Evolutionary conservation across 371 early-diverging fungal species (phyloP).

Genomic region (Mortierella sp.): DNA sequence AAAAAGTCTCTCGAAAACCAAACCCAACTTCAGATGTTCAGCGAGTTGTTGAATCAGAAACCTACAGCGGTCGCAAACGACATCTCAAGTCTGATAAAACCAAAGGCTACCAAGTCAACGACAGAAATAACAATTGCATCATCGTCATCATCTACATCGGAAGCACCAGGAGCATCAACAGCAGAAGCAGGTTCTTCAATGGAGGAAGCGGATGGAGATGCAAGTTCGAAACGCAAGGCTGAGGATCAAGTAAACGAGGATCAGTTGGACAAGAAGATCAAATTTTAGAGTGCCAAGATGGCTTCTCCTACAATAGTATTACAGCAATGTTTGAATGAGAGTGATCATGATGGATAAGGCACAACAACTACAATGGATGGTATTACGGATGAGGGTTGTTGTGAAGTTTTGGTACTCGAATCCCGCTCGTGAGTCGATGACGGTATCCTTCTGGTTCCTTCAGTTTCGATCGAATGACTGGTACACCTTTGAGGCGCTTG

Average conservation of each 20-base stretch:
- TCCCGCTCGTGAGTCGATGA: slow-evolving; percentile 8
- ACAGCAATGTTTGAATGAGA: background rate
- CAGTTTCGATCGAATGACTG: background rate
- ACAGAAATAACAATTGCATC: slow-evolving; percentile 7
- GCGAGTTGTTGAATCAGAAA: slow-evolving; percentile 25
- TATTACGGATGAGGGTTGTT: background rate
- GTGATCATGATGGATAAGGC: background rate
- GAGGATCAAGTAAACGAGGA: slow-evolving; percentile 25
- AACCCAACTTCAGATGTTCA: slow-evolving; percentile 29
- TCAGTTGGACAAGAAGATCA: slow-evolving; percentile 29
- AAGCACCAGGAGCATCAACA: slow-evolving; percentile 1
- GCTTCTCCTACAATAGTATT: background rate
- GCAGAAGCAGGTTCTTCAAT: slow-evolving; percentile 4
- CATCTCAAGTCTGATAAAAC: slow-evolving; percentile 48
- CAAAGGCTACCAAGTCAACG: slow-evolving; percentile 24
- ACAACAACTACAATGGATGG: too few species aligned
- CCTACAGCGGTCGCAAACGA: slow-evolving; percentile 20
- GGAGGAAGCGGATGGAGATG: slow-evolving; percentile 9
- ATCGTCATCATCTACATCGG: slow-evolving; percentile 1
- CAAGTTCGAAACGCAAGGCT: slow-evolving; percentile 41
- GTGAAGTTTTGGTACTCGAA: slow-evolving; percentile 13
- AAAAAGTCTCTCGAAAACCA: slow-evolving; percentile 30
- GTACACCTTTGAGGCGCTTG: too few species aligned
- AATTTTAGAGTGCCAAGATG: slow-evolving; percentile 11
- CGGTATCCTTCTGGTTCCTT: slow-evolving; percentile 11